A percentile compares a stretch with the other conserved stretches of the same genome.
Evolutionary conservation across 1,284 basidiomycete genomes (phyloP).

Genomic region (Limonomyces culmigenus): DNA sequence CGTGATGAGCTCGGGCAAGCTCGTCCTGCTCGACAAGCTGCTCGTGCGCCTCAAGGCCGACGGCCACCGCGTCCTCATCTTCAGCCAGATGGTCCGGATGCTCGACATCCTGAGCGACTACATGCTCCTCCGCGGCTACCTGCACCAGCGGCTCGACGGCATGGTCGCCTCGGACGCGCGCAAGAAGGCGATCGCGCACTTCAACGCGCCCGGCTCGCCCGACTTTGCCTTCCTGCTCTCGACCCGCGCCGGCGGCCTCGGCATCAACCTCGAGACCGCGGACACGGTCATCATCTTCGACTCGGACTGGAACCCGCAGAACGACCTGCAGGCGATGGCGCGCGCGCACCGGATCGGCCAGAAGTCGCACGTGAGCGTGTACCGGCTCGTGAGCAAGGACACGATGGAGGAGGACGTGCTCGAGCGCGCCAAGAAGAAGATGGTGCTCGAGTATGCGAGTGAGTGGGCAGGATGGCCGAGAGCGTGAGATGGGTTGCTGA

Average conservation of each 20-base stretch:
- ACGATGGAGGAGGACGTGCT: constrained; percentile 99
- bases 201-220: constrained; percentile 57
- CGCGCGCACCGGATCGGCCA: constrained; percentile 94
- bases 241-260: constrained; percentile 92
- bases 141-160: constrained; percentile 59
- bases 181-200: constrained; percentile 73
- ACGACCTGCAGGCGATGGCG: constrained; percentile 98
- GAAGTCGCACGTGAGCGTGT: constrained; percentile 96
- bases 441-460: constrained; percentile 99
- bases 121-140: constrained; percentile 79
- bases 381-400: constrained; percentile 96
- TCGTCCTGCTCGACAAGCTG: constrained; percentile 93
- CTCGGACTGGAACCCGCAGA: constrained; percentile 95
- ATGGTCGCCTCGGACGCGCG: constrained; percentile 66
- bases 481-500: constrained; percentile 6
- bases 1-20: constrained; percentile 96
- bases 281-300: constrained; percentile 99
- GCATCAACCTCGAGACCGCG: constrained; percentile 96
- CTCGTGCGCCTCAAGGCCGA: constrained; percentile 79
- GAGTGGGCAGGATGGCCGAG: constrained; percentile 19
- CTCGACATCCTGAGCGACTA: constrained; percentile 98
- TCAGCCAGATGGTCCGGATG: constrained; percentile 99
- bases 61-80: constrained; percentile 93
- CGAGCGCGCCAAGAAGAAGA: constrained; percentile 97
- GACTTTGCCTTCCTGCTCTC: constrained; percentile 77